Evolutionary conservation across 2,329 filamentous ascomycete species (phyloP), one percentile per base, ranked within the genome.

Genomic region (Xylariaceae sp.): DNA sequence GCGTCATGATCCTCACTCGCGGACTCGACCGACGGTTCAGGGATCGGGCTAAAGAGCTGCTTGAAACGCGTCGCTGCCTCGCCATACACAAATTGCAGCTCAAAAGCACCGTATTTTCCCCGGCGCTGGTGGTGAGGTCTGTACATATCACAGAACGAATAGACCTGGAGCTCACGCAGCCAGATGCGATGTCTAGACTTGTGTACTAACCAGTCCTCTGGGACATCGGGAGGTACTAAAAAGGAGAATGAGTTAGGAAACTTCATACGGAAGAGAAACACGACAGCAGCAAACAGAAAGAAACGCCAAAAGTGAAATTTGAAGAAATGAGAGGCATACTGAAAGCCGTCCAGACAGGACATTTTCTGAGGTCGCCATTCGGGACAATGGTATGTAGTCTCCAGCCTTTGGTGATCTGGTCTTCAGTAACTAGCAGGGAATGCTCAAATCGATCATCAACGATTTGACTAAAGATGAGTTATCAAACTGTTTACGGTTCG

Each of bases 301-400:
- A 42, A 32, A 13, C 3, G n/a, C 26, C 20, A 6, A 35, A 7
- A n/a, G 9, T 20, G 24, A 2, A 47, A 27, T 8, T 9, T 20
- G 37, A 9, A n/a, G 42, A 36, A 27, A 53, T 6, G 24, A 9
- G 7, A 21, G 40, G 62, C 77, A 21, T 71, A 85, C 83, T 71
- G 61, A 87, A 87, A 2, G 83, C 83, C 2, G 83, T 86, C 84
- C 84, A 87, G 7, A 87, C 76, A 1, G 83, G 84, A 60, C 81
- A 84, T 44, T 73, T 73, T 24, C 72, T 73, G 43, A 84, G 64
- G 45, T 79, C 76, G 2, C 81, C 83, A n/a, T 80, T 77, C 73
- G 75, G 78, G 0, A 83, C 77, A 1, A 80, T 75, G 10, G 81
- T 80, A 41, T 85, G 82, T 0, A 87, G 76, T 10, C 84, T 78